phyloP scores from a whole-genome alignment of 1,284 basidiomycete species.

The Athelia psychrophila region DNA sequence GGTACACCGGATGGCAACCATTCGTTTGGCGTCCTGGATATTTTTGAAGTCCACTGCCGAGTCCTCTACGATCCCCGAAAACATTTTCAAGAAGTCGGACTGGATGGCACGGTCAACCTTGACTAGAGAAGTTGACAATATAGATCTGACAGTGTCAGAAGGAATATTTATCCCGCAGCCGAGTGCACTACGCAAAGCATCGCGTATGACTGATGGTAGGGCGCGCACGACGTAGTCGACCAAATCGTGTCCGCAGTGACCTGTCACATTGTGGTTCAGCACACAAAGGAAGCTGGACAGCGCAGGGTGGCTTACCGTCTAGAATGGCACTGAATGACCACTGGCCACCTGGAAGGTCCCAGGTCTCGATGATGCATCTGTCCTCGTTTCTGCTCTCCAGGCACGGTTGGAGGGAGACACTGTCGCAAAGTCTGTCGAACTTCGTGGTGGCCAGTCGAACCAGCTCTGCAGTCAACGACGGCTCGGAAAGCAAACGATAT shows the following conservation, averaged over 20 bases:
- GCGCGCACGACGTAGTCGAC: constrained; percentile 46
- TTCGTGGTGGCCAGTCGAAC: constrained; percentile 31
- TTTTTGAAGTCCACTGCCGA: constrained; percentile 20
- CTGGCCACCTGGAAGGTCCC: constrained; percentile 47
- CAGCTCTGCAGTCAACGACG: constrained; percentile 44
- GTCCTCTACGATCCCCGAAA: constrained; percentile 31
- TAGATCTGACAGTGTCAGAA: constrained; percentile 37
- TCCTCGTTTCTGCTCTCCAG: constrained; percentile 53
- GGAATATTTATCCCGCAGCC: constrained; percentile 24
- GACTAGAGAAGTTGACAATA: constrained; percentile 38
- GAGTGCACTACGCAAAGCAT: constrained; percentile 37
- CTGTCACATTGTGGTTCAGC: constrained; percentile 27
- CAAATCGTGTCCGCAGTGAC: constrained; percentile 59
- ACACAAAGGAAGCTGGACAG: neutral
- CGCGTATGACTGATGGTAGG: constrained; percentile 44
- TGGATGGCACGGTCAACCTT: constrained; percentile 42
- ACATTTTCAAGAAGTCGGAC: constrained; percentile 41
- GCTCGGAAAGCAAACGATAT: constrained; percentile 50
- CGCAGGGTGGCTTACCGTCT: constrained; percentile 45
- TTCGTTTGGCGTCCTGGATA: constrained; percentile 22
- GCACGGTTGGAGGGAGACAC: constrained; percentile 60
- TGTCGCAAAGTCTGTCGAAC: constrained; percentile 39
- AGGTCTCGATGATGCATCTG: constrained; percentile 50
- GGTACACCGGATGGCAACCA: constrained; percentile 44
- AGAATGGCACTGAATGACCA: constrained; percentile 63